Base-by-base conservation (phyloP, 2,329 filamentous ascomycete species). In the Sordariomycetes sp. region DNA sequence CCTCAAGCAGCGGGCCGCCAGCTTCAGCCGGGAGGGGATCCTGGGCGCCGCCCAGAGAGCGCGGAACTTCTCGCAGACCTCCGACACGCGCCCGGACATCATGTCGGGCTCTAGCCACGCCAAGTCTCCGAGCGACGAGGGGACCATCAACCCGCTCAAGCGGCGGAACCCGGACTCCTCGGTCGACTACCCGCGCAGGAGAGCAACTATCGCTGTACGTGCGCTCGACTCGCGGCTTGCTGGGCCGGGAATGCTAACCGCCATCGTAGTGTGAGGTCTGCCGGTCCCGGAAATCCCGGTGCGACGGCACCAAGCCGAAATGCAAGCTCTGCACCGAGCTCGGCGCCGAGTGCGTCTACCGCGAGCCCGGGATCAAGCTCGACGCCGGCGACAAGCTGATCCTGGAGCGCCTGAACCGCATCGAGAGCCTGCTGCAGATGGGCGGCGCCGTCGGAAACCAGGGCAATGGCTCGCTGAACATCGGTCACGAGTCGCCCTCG, bases 331-430 rank as follows among this genome's bases (percentile, higher is more conserved):
- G 89, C 72, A 85, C 86, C 11, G 89, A 93, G 68, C 76, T 93
- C 48, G 88, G 89, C 58, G 89, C 88, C 52, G 88, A 93, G 62
- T 94, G 89, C 70, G 80, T 92, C 63, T 94, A 94, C 70, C 82
- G 89, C 62, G 89, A 94, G 69, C 89, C 89, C 7, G 89, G 89
- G 2, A 89, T 93, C 75, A 94, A 94, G 72, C 81, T 94, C 11
- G 89, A 94, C 69, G 88, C 89, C 40, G 89, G 89, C 63, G 89
- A 93, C 75, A 93, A 92, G 73, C 77, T 94, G 59, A 94, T 94
- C 61, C 74, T 94, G 43, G 89, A 93, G 68, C 86, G 87, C 59
- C 76, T 94, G 40, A 83, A 80, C 64, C 84, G 87, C 57, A 92
- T 94, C 65, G 89, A 94, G 70, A 87, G 79, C 55, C 74, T 94